Percentiles rank a stretch among this genome's conserved stretches.
phyloP scores from a whole-genome alignment of 1,284 basidiomycete genomes.

The Phellinidium pouzarii region DNA sequence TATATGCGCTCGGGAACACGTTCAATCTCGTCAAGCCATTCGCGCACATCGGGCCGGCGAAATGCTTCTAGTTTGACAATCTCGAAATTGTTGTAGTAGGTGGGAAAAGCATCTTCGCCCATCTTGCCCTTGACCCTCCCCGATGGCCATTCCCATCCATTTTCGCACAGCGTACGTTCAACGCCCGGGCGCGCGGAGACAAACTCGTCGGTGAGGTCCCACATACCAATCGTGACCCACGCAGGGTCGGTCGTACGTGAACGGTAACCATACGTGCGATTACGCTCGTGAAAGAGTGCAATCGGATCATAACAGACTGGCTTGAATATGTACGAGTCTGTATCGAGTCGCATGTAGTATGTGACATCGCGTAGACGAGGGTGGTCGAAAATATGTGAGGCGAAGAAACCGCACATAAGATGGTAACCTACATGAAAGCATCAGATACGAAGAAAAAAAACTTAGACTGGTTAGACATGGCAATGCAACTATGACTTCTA shows the following conservation, averaged over 20 bases:
- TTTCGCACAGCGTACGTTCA: not conserved
- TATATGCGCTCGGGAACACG: slow-evolving; percentile 12
- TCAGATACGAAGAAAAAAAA: not conserved
- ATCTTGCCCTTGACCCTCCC: not conserved
- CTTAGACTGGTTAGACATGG: no score
- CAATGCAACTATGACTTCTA: no score
- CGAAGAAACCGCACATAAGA: slow-evolving; percentile 16
- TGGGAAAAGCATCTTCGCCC: not conserved
- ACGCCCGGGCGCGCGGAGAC: not conserved
- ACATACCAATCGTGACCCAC: slow-evolving; percentile 5
- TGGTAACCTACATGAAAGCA: slow-evolving; percentile 5
- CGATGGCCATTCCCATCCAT: not conserved
- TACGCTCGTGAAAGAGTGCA: slow-evolving; percentile 8
- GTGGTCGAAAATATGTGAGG: slow-evolving; percentile 12
- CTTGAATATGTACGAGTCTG: slow-evolving; percentile 12
- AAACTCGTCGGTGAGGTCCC: slow-evolving; percentile 3
- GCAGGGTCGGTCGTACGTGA: slow-evolving; percentile 1
- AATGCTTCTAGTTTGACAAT: slow-evolving; percentile 3
- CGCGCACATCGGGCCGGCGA: slow-evolving; percentile 9
- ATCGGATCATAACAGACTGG: slow-evolving; percentile 18
- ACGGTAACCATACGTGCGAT: slow-evolving; percentile 1
- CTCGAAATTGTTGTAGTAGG: slow-evolving; percentile 10
- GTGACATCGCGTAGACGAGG: slow-evolving; percentile 12
- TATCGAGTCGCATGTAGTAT: slow-evolving; percentile 18
- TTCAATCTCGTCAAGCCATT: slow-evolving; percentile 8